A percentile compares a stretch with the other conserved stretches of the same genome.
phyloP scores from a whole-genome alignment of 208 protist genomes.

The Endotrypanum monterogeii region DNA sequence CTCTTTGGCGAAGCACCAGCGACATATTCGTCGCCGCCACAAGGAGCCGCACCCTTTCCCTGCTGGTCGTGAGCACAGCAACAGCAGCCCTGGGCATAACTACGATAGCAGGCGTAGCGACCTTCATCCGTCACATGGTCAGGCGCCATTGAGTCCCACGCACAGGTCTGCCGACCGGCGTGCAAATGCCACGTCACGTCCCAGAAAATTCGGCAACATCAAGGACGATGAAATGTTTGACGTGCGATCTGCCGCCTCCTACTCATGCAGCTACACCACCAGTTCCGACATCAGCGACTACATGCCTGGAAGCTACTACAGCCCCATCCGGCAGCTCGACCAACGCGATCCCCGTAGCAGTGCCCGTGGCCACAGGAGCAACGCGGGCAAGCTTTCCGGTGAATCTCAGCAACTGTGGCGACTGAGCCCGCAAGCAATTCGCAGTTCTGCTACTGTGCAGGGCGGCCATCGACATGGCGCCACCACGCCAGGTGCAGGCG shows the following conservation, averaged over 20 bases:
- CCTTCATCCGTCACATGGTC: neutral
- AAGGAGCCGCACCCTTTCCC: neutral
- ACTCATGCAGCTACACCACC: conserved; percentile 31
- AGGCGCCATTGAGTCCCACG: neutral
- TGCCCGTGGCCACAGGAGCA: neutral
- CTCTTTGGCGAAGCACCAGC: conserved; percentile 17
- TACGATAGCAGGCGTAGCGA: conserved; percentile 1
- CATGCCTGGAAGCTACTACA: conserved; percentile 25
- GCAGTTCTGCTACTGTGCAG: neutral
- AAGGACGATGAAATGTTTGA: conserved; percentile 10
- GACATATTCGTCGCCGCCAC: conserved; percentile 4
- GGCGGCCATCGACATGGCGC: neutral
- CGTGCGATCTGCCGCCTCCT: conserved; percentile 17
- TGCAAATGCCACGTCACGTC: neutral
- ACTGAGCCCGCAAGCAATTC: too few relatives aligned
- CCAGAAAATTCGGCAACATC: neutral
- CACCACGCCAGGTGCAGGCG: neutral
- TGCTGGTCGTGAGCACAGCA: neutral
- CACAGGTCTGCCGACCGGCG: conserved; percentile 15
- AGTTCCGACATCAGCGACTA: conserved; percentile 31
- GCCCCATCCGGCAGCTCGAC: conserved; percentile 4
- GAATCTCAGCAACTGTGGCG: neutral
- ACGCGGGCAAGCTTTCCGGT: neutral
- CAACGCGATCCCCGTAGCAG: neutral
- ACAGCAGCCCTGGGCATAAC: neutral